Conservation (phyloP, 2,329 filamentous ascomycete species). For the Beauveria brongniartii region DNA sequence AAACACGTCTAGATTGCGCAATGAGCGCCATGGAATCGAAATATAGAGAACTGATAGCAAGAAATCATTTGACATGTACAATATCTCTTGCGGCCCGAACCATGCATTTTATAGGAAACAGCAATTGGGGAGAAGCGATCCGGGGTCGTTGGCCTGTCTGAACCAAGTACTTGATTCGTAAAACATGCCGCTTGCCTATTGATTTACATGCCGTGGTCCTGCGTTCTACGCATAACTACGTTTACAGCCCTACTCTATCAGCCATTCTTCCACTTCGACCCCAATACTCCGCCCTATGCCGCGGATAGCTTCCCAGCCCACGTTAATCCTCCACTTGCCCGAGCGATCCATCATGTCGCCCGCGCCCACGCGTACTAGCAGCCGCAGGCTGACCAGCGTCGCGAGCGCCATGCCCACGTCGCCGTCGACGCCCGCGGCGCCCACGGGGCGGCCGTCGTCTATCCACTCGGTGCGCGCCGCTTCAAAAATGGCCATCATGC, state of each 20-base stretch:
- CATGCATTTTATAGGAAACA: neutral
- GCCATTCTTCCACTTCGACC: slow-evolving; percentile 71
- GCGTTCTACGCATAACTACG: neutral
- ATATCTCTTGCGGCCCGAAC: neutral
- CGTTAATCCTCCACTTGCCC: slow-evolving; percentile 69
- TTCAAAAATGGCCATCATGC: slow-evolving; percentile 69
- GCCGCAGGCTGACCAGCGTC: slow-evolving; percentile 61
- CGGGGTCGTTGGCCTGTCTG: too few species aligned
- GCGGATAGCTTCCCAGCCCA: slow-evolving; percentile 69
- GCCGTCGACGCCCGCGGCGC: slow-evolving; percentile 34
- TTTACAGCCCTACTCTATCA: slow-evolving; percentile 47
- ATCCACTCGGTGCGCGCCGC: slow-evolving; percentile 54
- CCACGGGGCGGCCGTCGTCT: slow-evolving; percentile 21
- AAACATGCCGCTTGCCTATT: neutral
- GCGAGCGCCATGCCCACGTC: slow-evolving; percentile 59
- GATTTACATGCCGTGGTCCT: neutral
- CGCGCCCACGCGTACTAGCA: slow-evolving; percentile 59
- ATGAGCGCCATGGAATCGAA: neutral
- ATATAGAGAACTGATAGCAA: slow-evolving; percentile 9
- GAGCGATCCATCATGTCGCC: slow-evolving; percentile 60
- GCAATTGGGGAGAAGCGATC: neutral
- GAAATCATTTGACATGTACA: slow-evolving; percentile 1
- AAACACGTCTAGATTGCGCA: neutral
- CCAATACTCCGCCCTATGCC: slow-evolving; percentile 64
- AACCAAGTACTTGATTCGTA: neutral